phyloP scores from a whole-genome alignment of 441 rosid species.

The Populus hybrid region DNA sequence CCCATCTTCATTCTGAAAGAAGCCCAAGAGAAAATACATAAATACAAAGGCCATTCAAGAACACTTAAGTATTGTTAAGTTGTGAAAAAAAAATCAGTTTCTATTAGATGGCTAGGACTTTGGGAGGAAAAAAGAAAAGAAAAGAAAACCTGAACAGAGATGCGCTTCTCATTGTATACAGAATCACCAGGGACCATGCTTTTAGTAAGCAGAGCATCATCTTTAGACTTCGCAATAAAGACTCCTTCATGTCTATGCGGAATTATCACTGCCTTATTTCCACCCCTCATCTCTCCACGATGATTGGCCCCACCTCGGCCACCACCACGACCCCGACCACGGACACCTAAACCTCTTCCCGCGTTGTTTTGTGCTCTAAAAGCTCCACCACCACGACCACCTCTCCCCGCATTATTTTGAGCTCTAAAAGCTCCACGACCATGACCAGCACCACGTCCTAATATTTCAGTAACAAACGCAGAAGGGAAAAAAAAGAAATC shows the following conservation, averaged over 20 bases:
- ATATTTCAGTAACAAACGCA: background rate
- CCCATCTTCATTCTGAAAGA: constrained; percentile 76
- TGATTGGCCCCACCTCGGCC: constrained; percentile 47
- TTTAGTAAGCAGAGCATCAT: constrained; percentile 92
- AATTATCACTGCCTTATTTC: constrained; percentile 77
- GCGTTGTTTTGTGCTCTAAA: background rate
- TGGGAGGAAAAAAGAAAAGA: background rate
- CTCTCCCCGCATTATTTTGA: too few species aligned
- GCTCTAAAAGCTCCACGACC: background rate
- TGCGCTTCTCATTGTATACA: constrained; percentile 92
- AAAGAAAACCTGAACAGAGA: constrained; percentile 66
- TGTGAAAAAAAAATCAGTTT: background rate
- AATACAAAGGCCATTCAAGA: background rate
- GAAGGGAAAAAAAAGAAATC: background rate
- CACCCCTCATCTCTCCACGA: constrained; percentile 86
- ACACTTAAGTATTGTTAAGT: background rate
- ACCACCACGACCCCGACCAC: constrained; percentile 38
- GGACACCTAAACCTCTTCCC: constrained; percentile 34
- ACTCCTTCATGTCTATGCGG: constrained; percentile 94
- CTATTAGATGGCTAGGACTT: background rate
- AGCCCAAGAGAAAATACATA: background rate
- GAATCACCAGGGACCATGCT: constrained; percentile 93
- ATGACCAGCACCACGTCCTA: background rate
- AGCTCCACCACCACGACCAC: background rate
- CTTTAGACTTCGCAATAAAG: constrained; percentile 90